Evolutionary conservation across 2,329 filamentous ascomycete species (phyloP).

Genomic region (Moelleriella libera): DNA sequence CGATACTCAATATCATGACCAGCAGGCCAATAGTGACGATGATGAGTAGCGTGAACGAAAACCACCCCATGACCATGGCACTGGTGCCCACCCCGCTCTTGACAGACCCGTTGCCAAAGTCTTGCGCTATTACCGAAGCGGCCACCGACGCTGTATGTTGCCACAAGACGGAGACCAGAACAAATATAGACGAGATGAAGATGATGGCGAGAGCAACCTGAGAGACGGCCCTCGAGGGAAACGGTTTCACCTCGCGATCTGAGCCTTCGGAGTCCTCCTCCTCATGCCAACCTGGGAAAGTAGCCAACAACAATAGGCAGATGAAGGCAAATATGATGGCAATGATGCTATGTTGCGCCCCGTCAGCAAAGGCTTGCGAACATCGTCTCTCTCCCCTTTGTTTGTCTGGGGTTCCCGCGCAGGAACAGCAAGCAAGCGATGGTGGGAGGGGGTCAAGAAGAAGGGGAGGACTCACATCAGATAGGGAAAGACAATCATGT

Average conservation of each 20-base stretch:
- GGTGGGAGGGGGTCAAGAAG: not conserved
- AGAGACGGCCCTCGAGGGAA: slow-evolving; percentile 82
- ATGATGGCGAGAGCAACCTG: slow-evolving; percentile 90
- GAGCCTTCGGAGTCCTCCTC: slow-evolving; percentile 68
- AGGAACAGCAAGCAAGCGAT: too few relatives aligned
- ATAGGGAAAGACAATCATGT: slow-evolving; percentile 96
- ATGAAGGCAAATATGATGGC: slow-evolving; percentile 95
- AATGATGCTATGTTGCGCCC: slow-evolving; percentile 54
- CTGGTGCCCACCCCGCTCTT: slow-evolving; percentile 79
- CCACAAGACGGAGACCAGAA: slow-evolving; percentile 68
- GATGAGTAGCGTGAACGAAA: slow-evolving; percentile 84
- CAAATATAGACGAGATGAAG: slow-evolving; percentile 59
- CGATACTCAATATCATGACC: slow-evolving; percentile 93
- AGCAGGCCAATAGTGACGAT: slow-evolving; percentile 90
- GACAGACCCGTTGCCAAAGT: slow-evolving; percentile 81
- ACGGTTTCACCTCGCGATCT: slow-evolving; percentile 84
- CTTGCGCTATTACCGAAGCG: slow-evolving; percentile 83
- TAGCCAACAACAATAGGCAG: slow-evolving; percentile 86
- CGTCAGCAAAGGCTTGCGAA: not conserved
- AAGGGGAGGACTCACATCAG: slow-evolving; percentile 54
- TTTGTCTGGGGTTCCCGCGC: not conserved
- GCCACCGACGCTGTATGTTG: slow-evolving; percentile 95
- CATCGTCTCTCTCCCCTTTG: not conserved
- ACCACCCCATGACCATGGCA: slow-evolving; percentile 97
- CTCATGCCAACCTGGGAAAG: slow-evolving; percentile 96